Evolutionary conservation across 805 yeast species (phyloP).

Genomic region (Wickerhamiella kazuoi): DNA sequence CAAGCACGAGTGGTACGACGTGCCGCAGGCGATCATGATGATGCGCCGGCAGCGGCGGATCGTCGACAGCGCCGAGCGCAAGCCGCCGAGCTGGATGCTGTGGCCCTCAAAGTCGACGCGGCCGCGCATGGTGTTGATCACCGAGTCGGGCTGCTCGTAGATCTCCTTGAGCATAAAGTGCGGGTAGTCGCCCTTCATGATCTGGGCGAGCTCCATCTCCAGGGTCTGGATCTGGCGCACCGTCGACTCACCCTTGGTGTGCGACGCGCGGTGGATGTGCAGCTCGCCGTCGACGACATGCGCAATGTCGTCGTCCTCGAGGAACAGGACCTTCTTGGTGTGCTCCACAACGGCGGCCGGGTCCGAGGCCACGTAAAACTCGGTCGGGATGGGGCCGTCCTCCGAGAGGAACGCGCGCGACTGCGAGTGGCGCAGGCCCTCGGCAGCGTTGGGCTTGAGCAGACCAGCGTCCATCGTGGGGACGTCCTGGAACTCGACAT

Average conservation of each 20-base stretch:
- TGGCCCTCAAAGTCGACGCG: slow-evolving; percentile 80
- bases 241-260: slow-evolving; percentile 66
- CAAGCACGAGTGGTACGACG: slow-evolving; percentile 94
- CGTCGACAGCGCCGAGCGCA: slow-evolving; percentile 65
- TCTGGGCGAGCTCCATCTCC: slow-evolving; percentile 92
- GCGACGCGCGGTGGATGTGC: slow-evolving; percentile 92
- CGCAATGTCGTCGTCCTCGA: slow-evolving; percentile 97
- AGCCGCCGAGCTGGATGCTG: slow-evolving; percentile 73
- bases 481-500: slow-evolving; percentile 82
- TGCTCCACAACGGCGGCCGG: slow-evolving; percentile 93
- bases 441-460: slow-evolving; percentile 35
- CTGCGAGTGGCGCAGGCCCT: slow-evolving; percentile 69
- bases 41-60: slow-evolving; percentile 89
- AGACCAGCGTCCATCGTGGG: slow-evolving; percentile 13
- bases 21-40: slow-evolving; percentile 98
- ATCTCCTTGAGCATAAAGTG: slow-evolving; percentile 99
- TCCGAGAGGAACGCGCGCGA: slow-evolving; percentile 94
- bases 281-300: slow-evolving; percentile 96
- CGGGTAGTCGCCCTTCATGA: slow-evolving; percentile 91
- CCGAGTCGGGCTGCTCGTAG: slow-evolving; percentile 95
- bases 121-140: slow-evolving; percentile 98
- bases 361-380: slow-evolving; percentile 90
- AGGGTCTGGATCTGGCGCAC: slow-evolving; percentile 91
- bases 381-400: slow-evolving; percentile 89
- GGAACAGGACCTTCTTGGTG: slow-evolving; percentile 87